Evolutionary conservation across 2,329 filamentous ascomycete species (phyloP).

Genomic region (Trichoderma cornu-damae): DNA sequence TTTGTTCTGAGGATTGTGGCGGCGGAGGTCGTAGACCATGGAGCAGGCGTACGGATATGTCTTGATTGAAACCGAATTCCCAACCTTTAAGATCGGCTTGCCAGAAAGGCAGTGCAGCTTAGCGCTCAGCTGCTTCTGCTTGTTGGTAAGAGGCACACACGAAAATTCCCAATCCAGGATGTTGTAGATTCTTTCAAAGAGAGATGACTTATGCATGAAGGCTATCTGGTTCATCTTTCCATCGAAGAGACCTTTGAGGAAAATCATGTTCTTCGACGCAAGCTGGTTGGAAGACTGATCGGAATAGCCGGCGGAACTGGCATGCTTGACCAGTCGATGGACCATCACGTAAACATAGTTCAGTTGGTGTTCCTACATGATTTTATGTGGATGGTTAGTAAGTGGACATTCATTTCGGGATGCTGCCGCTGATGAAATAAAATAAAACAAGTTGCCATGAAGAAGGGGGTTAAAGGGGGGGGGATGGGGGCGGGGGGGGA

Average conservation of each 20-base stretch:
- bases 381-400: not conserved
- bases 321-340: slow-evolving; percentile 42
- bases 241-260: slow-evolving; percentile 44
- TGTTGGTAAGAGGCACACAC: slow-evolving; percentile 11
- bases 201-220: slow-evolving; percentile 59
- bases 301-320: slow-evolving; percentile 33
- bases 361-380: slow-evolving; percentile 38
- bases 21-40: slow-evolving; percentile 67
- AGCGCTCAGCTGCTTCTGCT: slow-evolving; percentile 58
- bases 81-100: slow-evolving; percentile 45
- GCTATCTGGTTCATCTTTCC: slow-evolving; percentile 48
- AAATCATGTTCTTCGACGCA: slow-evolving; percentile 43
- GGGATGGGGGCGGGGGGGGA: no score
- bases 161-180: not conserved
- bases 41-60: slow-evolving; percentile 59
- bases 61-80: slow-evolving; percentile 33
- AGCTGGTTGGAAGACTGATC: slow-evolving; percentile 32
- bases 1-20: slow-evolving; percentile 54
- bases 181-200: slow-evolving; percentile 50
- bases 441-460: no score
- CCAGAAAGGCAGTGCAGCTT: slow-evolving; percentile 67
- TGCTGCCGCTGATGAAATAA: no score
- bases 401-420: no score
- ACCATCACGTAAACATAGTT: slow-evolving; percentile 45
- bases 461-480: no score